A percentile compares a stretch with the other conserved stretches of the same genome.
Conservation (phyloP, 257 asterid genomes). For the Striga asiatica region DNA sequence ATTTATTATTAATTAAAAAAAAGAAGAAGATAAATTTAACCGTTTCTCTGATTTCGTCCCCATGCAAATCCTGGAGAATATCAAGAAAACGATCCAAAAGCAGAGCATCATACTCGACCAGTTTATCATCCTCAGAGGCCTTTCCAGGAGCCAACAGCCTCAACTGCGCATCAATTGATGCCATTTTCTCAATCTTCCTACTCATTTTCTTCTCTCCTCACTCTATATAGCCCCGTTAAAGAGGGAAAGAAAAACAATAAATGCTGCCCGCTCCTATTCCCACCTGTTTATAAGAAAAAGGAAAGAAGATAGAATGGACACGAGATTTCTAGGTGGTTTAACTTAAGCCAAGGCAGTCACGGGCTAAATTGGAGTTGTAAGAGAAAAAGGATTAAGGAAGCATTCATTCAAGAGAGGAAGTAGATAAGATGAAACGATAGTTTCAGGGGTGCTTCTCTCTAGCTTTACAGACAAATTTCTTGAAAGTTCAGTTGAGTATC, state of each 20-base stretch:
- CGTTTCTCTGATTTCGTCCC: conserved; percentile 79
- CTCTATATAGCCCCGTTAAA: conserved; percentile 13
- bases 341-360: no score
- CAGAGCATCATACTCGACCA: conserved; percentile 91
- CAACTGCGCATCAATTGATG: conserved; percentile 91
- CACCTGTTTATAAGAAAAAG: neutral
- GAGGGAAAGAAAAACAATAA: no score
- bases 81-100: conserved; percentile 91
- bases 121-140: conserved; percentile 93
- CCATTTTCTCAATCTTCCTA: conserved; percentile 63
- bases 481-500: neutral
- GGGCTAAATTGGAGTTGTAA: neutral
- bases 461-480: neutral
- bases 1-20: neutral
- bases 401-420: neutral
- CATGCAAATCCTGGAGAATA: conserved; percentile 89
- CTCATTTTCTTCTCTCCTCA: no score
- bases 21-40: conserved; percentile 26
- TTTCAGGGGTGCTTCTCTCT: neutral
- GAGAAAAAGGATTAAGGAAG: neutral
- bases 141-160: conserved; percentile 84
- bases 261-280: neutral
- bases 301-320: neutral
- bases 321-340: neutral
- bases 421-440: neutral